These are phyloP conservation scores for Musa acuminata DNA, from an alignment of 176 grass and related monocot species.

Conservation along the genomic window DNA sequence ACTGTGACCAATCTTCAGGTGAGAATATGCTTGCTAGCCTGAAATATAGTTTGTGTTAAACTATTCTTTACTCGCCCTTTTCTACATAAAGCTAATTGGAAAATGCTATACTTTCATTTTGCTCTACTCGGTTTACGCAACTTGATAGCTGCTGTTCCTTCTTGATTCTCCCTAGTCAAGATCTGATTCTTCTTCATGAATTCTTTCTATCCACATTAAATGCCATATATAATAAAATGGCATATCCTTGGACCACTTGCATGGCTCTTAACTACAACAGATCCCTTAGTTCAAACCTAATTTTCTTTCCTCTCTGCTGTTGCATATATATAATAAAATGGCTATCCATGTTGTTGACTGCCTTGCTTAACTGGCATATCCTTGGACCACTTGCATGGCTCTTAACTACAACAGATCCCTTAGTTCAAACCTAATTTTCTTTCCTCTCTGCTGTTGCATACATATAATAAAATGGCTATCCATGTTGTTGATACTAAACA, in stretches of 20 bases:
- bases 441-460: not conserved
- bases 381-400: too few relatives aligned
- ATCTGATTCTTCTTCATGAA: too few relatives aligned
- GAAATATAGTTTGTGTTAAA: not conserved
- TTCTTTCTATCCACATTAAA: too few relatives aligned
- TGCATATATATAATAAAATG: too few relatives aligned
- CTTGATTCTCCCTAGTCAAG: not conserved
- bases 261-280: too few relatives aligned
- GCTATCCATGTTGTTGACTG: too few relatives aligned
- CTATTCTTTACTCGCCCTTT: not conserved
- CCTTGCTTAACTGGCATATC: too few relatives aligned
- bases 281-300: too few relatives aligned
- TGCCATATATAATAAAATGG: too few relatives aligned
- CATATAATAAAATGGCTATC: not conserved
- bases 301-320: too few relatives aligned
- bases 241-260: too few relatives aligned
- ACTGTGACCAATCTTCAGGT: slow-evolving; percentile 48
- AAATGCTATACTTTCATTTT: not conserved
- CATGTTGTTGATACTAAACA: not conserved
- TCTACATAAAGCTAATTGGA: not conserved
- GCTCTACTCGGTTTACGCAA: not conserved
- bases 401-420: too few relatives aligned
- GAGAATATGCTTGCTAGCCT: slow-evolving; percentile 5
- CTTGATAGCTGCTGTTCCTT: not conserved
- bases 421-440: not conserved